Evolutionary conservation across 768 basidiomycete species (phyloP).

Genomic region (Leucocoprinus sp.): DNA sequence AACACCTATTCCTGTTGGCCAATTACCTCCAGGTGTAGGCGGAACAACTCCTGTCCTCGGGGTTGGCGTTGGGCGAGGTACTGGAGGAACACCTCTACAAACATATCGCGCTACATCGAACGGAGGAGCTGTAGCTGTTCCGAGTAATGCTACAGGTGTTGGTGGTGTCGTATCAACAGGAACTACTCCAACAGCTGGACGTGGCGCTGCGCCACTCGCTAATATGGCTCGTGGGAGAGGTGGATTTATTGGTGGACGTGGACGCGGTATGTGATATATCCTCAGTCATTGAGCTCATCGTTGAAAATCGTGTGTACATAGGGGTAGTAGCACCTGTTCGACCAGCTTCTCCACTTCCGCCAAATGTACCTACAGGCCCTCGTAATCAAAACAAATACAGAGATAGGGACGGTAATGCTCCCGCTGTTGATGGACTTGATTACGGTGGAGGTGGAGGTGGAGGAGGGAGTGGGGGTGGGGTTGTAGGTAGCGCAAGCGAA

Average conservation of each 20-base stretch:
- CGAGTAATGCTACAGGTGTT: neutral
- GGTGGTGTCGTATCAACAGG: slow-evolving; percentile 24
- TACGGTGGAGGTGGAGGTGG: slow-evolving; percentile 43
- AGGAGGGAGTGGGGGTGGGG: slow-evolving; percentile 40
- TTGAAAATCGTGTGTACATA: slow-evolving; percentile 8
- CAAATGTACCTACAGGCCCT: slow-evolving; percentile 82
- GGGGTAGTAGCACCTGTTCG: slow-evolving; percentile 52
- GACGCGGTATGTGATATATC: slow-evolving; percentile 24
- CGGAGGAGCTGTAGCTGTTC: slow-evolving; percentile 19
- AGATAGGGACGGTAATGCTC: slow-evolving; percentile 78
- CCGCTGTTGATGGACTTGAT: slow-evolving; percentile 83
- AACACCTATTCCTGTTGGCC: slow-evolving; percentile 3
- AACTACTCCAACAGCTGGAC: slow-evolving; percentile 18
- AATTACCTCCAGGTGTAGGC: neutral
- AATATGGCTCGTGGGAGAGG: slow-evolving; percentile 33
- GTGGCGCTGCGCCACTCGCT: slow-evolving; percentile 28
- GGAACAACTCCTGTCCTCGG: neutral
- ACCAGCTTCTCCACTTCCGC: slow-evolving; percentile 78
- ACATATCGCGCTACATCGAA: neutral
- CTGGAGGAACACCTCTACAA: slow-evolving; percentile 15
- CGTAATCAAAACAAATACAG: slow-evolving; percentile 87
- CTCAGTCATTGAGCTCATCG: neutral
- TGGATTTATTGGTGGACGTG: slow-evolving; percentile 33
- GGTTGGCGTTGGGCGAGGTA: slow-evolving; percentile 13
- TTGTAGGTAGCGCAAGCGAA: slow-evolving; percentile 22